Conservation (phyloP, 2,329 filamentous ascomycete genomes). For the Fusarium chaquense region DNA sequence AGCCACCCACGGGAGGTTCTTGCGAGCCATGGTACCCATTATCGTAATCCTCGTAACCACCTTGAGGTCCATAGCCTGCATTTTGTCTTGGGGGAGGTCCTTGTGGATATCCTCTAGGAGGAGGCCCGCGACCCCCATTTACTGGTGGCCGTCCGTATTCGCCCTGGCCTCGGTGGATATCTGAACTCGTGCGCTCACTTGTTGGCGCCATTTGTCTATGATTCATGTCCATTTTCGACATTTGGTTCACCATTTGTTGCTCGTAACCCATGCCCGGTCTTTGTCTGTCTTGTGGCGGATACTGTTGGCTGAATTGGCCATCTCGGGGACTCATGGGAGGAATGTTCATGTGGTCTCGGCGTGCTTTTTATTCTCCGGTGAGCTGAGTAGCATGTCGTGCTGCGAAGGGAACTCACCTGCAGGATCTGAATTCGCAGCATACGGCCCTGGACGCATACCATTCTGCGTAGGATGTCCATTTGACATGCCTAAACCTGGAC, state of each 20-base stretch:
- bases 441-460: slow-evolving; percentile 57
- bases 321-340: slow-evolving; percentile 48
- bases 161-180: slow-evolving; percentile 46
- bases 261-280: slow-evolving; percentile 46
- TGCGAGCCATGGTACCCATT: slow-evolving; percentile 48
- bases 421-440: slow-evolving; percentile 58
- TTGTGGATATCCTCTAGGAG: slow-evolving; percentile 52
- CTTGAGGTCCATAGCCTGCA: slow-evolving; percentile 36
- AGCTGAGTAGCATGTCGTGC: slow-evolving; percentile 19
- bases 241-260: slow-evolving; percentile 51
- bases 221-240: slow-evolving; percentile 54
- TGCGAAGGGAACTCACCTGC: slow-evolving; percentile 50
- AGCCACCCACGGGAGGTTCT: slow-evolving; percentile 55
- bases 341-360: slow-evolving; percentile 51
- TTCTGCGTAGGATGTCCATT: slow-evolving; percentile 52
- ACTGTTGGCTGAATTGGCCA: slow-evolving; percentile 45
- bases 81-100: slow-evolving; percentile 49
- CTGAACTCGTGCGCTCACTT: slow-evolving; percentile 43
- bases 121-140: slow-evolving; percentile 46
- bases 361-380: slow-evolving; percentile 41
- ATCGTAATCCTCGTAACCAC: slow-evolving; percentile 47
- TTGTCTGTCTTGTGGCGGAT: slow-evolving; percentile 36
- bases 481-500: slow-evolving; percentile 46
- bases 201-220: slow-evolving; percentile 43
- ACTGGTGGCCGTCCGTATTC: slow-evolving; percentile 46